These are phyloP conservation scores for Carex parvula DNA, from an alignment of 176 grass and related monocot species.

Conservation along the genomic window DNA sequence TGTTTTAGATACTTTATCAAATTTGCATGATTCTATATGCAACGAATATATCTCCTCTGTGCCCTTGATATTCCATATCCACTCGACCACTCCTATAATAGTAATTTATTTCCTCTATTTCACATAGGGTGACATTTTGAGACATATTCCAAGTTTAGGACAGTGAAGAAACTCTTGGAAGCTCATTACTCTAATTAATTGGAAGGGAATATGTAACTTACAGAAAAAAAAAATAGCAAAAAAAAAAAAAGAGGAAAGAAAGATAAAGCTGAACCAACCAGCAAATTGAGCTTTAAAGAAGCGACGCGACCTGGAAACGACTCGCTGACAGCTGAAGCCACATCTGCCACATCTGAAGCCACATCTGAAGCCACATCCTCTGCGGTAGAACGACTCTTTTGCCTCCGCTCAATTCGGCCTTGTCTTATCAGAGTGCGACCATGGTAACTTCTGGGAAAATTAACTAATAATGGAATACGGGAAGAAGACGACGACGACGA, in stretches of 20 bases:
- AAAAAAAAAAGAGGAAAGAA: background rate
- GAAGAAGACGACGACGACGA: background rate
- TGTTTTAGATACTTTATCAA: no score
- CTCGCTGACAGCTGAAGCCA: background rate
- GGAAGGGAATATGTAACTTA: background rate
- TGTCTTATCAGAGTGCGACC: background rate
- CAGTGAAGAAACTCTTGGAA: background rate
- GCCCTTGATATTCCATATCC: no score
- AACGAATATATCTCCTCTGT: no score
- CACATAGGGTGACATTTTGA: no score
- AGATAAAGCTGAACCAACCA: background rate
- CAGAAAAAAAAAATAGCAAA: background rate
- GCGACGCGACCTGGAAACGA: background rate
- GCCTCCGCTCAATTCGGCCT: conserved; percentile 1
- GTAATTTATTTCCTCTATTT: no score
- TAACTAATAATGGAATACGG: background rate
- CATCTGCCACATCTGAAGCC: background rate
- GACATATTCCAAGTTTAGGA: no score
- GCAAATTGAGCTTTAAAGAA: conserved; percentile 24
- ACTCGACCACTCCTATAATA: no score
- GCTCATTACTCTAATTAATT: background rate
- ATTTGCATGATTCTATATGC: no score
- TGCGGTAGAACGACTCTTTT: background rate
- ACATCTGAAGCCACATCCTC: background rate
- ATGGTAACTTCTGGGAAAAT: background rate